Evolutionary conservation across 805 yeast species (phyloP).

Genomic region (Debaryomyces castellii): DNA sequence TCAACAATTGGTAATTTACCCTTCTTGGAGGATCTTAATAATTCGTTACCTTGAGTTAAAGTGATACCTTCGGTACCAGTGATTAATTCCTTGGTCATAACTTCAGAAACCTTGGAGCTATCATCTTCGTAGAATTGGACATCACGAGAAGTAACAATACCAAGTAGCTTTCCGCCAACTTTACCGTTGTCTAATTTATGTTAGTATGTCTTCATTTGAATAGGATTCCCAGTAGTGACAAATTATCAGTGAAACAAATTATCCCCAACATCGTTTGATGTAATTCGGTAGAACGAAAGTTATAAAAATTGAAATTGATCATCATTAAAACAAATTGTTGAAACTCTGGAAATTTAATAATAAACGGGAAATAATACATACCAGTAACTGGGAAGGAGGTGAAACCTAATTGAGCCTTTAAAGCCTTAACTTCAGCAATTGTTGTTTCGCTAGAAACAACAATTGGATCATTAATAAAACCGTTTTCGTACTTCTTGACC

Average conservation of each 20-base stretch:
- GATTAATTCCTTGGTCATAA: conserved; percentile 88
- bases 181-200: conserved; percentile 69
- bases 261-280: conserved; percentile 98
- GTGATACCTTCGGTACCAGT: conserved; percentile 83
- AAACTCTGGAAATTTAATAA: conserved; percentile 3
- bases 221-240: not conserved
- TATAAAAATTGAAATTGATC: conserved; percentile 53
- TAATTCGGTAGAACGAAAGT: conserved; percentile 99
- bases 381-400: conserved; percentile 99
- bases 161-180: conserved; percentile 85
- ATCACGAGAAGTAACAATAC: conserved; percentile 96
- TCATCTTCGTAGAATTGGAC: conserved; percentile 88
- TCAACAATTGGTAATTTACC: conserved; percentile 97
- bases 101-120: conserved; percentile 58
- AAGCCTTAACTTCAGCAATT: conserved; percentile 74
- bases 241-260: conserved; percentile 36
- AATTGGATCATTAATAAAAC: conserved; percentile 89
- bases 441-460: conserved; percentile 76
- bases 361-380: conserved; percentile 51
- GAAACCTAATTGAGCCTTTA: conserved; percentile 78
- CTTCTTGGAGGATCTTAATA: conserved; percentile 89
- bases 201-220: conserved; percentile 21
- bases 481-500: conserved; percentile 96
- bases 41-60: conserved; percentile 82
- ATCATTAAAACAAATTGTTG: conserved; percentile 39